phyloP scores from a whole-genome alignment of 192 early-diverging fungal genomes.

The Coemansia sp. region DNA sequence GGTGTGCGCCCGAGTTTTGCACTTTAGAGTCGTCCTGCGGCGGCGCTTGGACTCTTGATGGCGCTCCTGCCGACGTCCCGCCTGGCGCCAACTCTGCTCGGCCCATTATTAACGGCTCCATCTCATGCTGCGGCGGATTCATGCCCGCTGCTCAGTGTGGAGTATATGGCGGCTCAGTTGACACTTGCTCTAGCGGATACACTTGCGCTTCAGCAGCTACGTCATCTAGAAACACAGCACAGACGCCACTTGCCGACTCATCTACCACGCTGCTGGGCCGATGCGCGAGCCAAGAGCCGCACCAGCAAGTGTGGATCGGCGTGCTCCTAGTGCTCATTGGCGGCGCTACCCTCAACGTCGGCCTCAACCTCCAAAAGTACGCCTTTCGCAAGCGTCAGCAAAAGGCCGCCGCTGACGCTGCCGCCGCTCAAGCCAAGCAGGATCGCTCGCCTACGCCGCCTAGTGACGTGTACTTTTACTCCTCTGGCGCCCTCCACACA shows the following conservation, averaged over 20 bases:
- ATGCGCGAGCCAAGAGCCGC: constrained; percentile 57
- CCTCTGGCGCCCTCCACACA: constrained; percentile 15
- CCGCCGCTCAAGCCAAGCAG: background rate
- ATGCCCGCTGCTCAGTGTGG: constrained; percentile 47
- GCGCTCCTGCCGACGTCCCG: constrained; percentile 42
- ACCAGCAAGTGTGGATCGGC: constrained; percentile 72
- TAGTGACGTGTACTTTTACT: constrained; percentile 25
- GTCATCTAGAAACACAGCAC: background rate
- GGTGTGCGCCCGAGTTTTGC: constrained; percentile 61
- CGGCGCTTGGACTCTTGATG: constrained; percentile 62
- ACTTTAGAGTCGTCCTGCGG: constrained; percentile 67
- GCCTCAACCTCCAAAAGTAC: constrained; percentile 82
- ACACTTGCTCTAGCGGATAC: constrained; percentile 55
- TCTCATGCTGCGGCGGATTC: constrained; percentile 63
- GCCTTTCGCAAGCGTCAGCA: constrained; percentile 71
- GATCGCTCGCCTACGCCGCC: constrained; percentile 12
- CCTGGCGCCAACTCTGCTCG: constrained; percentile 35
- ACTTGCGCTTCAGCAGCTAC: constrained; percentile 19
- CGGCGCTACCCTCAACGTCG: constrained; percentile 71
- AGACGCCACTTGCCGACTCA: background rate
- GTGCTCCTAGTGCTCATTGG: constrained; percentile 71
- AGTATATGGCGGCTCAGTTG: constrained; percentile 55
- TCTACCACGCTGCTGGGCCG: constrained; percentile 43
- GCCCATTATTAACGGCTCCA: constrained; percentile 24
- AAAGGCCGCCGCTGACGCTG: constrained; percentile 33